Base-by-base conservation (phyloP, 371 early-diverging fungal species). In the Mortierella polycephala region DNA sequence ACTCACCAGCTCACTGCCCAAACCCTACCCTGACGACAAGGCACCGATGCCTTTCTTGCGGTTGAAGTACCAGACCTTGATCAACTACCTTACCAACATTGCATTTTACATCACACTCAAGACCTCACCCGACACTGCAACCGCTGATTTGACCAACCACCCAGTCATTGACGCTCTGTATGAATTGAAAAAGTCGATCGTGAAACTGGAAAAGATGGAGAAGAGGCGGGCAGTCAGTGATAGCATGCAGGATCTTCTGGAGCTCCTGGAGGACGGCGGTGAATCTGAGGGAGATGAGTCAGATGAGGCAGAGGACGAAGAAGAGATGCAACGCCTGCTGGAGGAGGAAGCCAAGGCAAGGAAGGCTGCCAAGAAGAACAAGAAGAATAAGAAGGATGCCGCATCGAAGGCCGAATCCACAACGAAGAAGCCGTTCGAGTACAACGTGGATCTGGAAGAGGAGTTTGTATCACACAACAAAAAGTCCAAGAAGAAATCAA, bases 11-110 rank as follows among this genome's bases (percentile, higher is more conserved):
- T 57, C 74, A 45, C 59, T 83, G 12, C 67, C 82, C 62, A 74
- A 82, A 39, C 74, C 85, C 4, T 69, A 71, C 21, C 82, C 80
- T 18, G 81, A 83, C 44, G 58, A 65, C 60, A 59, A 67, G 62
- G 83, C 87, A 86, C 83, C 86, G 81, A 87, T 83, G 67, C 74
- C 87, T 4, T 80, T 80, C 60, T 46, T 80, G n/a, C 69, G 65
- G 18, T 77, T 72, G 58, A 85, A 86, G 73, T 86, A 90, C 76
- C 86, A 89, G 76, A 83, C 84, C 23, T 60, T 89, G 30, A 82
- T 92, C 81, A 90, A 89, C 64, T 97, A 96, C 75, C 82, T 96
- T 71, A 93, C 91, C 67, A 97, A 97, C 69, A 88, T 96, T 60
- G 89, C 96, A 20, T 96, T 95, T 62, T 96, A 96, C 80, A 85